phyloP scores from a whole-genome alignment of 495 filamentous ascomycete genomes.

The Hypoxylon crocopeplum region DNA sequence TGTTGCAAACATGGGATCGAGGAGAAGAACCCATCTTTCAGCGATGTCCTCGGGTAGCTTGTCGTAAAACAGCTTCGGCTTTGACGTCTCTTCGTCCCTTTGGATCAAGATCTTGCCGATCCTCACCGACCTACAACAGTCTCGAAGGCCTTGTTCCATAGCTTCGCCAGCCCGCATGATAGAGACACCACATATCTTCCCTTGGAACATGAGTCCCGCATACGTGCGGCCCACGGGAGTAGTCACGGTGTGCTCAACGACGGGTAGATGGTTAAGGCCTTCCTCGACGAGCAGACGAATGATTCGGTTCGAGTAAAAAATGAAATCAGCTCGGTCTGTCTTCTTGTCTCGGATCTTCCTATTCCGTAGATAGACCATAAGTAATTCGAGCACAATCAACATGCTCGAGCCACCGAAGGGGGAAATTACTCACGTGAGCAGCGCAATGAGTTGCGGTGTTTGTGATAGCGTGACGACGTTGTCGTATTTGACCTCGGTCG shows the following conservation, averaged over 20 bases:
- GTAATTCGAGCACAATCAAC: slow-evolving; percentile 16
- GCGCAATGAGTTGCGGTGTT: slow-evolving; percentile 94
- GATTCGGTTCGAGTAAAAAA: slow-evolving; percentile 99
- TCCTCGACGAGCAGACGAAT: slow-evolving; percentile 98
- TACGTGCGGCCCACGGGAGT: slow-evolving; percentile 92
- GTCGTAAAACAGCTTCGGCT: slow-evolving; percentile 94
- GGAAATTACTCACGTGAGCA: slow-evolving; percentile 82
- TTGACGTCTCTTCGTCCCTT: slow-evolving; percentile 90
- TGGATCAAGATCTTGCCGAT: slow-evolving; percentile 99
- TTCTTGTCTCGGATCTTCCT: slow-evolving; percentile 95
- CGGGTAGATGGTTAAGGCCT: slow-evolving; percentile 94
- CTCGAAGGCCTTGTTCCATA: slow-evolving; percentile 95
- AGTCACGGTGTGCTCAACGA: slow-evolving; percentile 83
- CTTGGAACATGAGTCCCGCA: slow-evolving; percentile 90
- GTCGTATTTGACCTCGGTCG: slow-evolving; percentile 77
- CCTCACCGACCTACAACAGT: slow-evolving; percentile 94
- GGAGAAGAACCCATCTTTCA: slow-evolving; percentile 88
- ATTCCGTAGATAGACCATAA: slow-evolving; percentile 19
- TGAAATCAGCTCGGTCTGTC: slow-evolving; percentile 92
- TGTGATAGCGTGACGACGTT: slow-evolving; percentile 92
- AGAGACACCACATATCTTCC: slow-evolving; percentile 97
- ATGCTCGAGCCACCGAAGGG: slow-evolving; percentile 20
- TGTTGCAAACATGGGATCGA: slow-evolving; percentile 99
- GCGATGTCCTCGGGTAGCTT: slow-evolving; percentile 95
- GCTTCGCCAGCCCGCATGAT: slow-evolving; percentile 98